Conservation (phyloP, 2,329 filamentous ascomycete genomes). For the Clathrospora elynae region DNA sequence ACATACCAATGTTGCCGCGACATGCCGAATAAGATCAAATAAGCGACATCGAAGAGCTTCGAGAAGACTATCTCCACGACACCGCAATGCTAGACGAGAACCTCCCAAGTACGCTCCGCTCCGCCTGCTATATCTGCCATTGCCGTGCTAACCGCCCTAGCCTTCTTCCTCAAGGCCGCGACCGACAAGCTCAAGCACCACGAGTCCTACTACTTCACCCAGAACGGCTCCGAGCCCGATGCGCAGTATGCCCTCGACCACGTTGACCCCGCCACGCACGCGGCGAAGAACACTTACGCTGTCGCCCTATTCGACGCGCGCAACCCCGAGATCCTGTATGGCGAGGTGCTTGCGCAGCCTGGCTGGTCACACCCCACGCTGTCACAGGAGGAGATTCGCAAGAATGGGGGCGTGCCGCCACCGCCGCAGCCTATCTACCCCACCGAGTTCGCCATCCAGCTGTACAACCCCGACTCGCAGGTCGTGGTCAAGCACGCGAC, state of each 20-base stretch:
- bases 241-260: conserved; percentile 82
- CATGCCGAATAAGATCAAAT: too few species aligned
- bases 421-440: conserved; percentile 75
- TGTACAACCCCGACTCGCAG: conserved; percentile 93
- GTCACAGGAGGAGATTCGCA: conserved; percentile 78
- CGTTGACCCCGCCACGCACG: conserved; percentile 70
- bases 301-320: conserved; percentile 82
- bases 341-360: conserved; percentile 81
- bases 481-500: conserved; percentile 72
- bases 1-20: too few species aligned
- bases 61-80: too few species aligned
- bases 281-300: conserved; percentile 82
- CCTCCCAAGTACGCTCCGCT: conserved; percentile 66
- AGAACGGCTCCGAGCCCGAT: conserved; percentile 79
- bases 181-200: conserved; percentile 57
- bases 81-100: conserved; percentile 85
- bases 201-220: conserved; percentile 61
- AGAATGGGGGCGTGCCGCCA: conserved; percentile 67
- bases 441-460: conserved; percentile 77
- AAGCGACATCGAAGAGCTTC: too few species aligned
- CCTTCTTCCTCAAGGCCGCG: conserved; percentile 64
- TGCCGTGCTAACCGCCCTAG: conserved; percentile 52
- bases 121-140: not conserved
- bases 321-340: conserved; percentile 80
- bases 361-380: conserved; percentile 84